phyloP scores from a whole-genome alignment of 768 basidiomycete species.

The Suillus discolor region DNA sequence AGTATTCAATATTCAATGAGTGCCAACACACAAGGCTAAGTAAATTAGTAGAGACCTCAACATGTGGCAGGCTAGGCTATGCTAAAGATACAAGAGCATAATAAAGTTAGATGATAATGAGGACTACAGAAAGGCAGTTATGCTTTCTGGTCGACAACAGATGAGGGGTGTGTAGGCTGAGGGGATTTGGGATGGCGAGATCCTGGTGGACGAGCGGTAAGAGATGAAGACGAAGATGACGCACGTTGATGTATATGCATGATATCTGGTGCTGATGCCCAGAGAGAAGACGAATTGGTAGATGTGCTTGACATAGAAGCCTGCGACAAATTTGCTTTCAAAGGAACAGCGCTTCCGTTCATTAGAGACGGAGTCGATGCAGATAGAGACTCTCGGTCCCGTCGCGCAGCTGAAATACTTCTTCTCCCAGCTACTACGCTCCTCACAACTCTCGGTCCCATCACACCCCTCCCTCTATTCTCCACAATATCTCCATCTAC shows the following conservation, averaged over 20 bases:
- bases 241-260: conserved; percentile 14
- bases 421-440: conserved; percentile 54
- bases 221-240: conserved; percentile 15
- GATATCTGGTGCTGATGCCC: conserved; percentile 30
- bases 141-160: conserved; percentile 27
- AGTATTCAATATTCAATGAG: conserved; percentile 2
- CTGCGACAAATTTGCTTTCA: conserved; percentile 22
- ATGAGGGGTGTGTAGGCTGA: conserved; percentile 16
- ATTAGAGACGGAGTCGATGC: conserved; percentile 13
- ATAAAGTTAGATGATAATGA: conserved; percentile 25
- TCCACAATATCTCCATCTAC: conserved; percentile 19
- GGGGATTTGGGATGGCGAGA: conserved; percentile 16
- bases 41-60: conserved; percentile 5
- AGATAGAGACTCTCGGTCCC: conserved; percentile 27
- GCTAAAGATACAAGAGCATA: conserved; percentile 27
- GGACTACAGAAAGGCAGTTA: conserved; percentile 15
- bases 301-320: conserved; percentile 10
- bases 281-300: conserved; percentile 18
- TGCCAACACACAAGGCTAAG: conserved; percentile 10
- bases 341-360: conserved; percentile 28
- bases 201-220: conserved; percentile 11
- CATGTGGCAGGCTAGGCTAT: background rate
- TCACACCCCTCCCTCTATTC: conserved; percentile 24
- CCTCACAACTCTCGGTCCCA: conserved; percentile 55
- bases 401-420: conserved; percentile 38